Percentiles rank a stretch among this genome's conserved stretches.
Conservation (phyloP, 768 basidiomycete genomes). For the Pisolithus orientalis region DNA sequence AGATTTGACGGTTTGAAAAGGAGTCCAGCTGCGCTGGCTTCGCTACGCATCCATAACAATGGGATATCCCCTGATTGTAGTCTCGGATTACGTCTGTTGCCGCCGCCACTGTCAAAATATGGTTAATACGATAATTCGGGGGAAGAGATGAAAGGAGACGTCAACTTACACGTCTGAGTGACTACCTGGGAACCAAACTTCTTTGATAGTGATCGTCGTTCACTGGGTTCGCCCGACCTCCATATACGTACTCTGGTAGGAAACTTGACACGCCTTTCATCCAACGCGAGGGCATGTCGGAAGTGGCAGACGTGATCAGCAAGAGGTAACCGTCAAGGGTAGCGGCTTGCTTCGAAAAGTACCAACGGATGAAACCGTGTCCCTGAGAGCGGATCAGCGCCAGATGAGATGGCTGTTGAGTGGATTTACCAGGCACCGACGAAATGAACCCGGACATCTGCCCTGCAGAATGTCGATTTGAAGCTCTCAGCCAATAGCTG, state of each 20-base stretch:
- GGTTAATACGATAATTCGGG: not conserved
- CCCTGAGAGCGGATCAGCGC: conserved; percentile 24
- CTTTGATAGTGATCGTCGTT: conserved; percentile 27
- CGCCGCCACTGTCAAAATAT: conserved; percentile 16
- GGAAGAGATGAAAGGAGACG: not conserved
- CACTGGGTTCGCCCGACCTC: conserved; percentile 10
- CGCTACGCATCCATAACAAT: conserved; percentile 27
- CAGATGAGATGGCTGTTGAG: not conserved
- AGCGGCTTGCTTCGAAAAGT: conserved; percentile 23
- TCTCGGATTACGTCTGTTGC: conserved; percentile 21
- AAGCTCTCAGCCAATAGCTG: conserved; percentile 23
- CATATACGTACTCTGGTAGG: conserved; percentile 36
- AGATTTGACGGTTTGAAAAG: conserved; percentile 17
- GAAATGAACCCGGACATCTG: conserved; percentile 34
- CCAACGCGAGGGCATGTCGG: conserved; percentile 42
- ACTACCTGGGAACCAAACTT: conserved; percentile 38
- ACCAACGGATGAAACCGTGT: conserved; percentile 43
- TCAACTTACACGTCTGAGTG: conserved; percentile 34
- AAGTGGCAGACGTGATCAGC: conserved; percentile 35
- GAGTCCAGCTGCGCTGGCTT: conserved; percentile 21
- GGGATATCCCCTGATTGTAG: conserved; percentile 25
- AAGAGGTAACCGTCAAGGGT: conserved; percentile 25
- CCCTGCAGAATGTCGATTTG: conserved; percentile 31
- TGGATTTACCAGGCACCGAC: conserved; percentile 37
- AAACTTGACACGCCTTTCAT: conserved; percentile 43